phyloP scores from a whole-genome alignment of 768 basidiomycete species.

The Termitomyces sp. region DNA sequence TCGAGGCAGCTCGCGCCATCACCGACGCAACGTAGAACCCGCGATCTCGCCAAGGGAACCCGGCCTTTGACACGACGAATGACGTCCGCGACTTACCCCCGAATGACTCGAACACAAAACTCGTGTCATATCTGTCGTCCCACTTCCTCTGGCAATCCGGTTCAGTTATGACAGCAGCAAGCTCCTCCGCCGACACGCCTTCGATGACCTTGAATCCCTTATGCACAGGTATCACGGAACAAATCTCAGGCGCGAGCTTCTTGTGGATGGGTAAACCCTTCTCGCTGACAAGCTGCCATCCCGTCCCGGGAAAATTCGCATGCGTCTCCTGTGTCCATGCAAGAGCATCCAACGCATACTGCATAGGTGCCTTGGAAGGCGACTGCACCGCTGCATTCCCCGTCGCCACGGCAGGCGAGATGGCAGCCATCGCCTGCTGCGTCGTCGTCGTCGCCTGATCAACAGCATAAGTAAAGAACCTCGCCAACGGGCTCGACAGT shows the following conservation, averaged over 20 bases:
- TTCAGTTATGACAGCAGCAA: conserved; percentile 67
- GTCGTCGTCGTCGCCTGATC: conserved; percentile 71
- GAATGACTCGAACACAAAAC: conserved; percentile 65
- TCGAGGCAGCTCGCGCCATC: conserved; percentile 50
- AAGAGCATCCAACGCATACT: conserved; percentile 78
- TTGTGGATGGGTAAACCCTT: conserved; percentile 74
- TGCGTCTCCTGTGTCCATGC: conserved; percentile 75
- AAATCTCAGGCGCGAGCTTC: conserved; percentile 72
- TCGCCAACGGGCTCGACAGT: conserved; percentile 63
- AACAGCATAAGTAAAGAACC: conserved; percentile 70
- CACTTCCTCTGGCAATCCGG: conserved; percentile 71
- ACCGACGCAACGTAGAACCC: conserved; percentile 82
- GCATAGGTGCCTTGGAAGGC: conserved; percentile 63
- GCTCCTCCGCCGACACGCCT: conserved; percentile 89
- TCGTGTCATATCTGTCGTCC: conserved; percentile 84
- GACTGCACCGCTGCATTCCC: conserved; percentile 40
- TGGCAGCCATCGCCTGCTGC: conserved; percentile 73
- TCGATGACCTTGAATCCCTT: conserved; percentile 90
- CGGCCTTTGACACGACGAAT: conserved; percentile 69
- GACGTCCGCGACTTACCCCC: conserved; percentile 68
- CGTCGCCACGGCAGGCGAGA: conserved; percentile 48
- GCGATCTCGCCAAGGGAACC: conserved; percentile 88
- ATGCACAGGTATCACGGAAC: conserved; percentile 76
- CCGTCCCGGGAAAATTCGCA: conserved; percentile 42
- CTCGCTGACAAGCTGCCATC: conserved; percentile 76